A percentile compares a stretch with the other conserved stretches of the same genome.
phyloP scores from a whole-genome alignment of 1,284 basidiomycete species.

The Gomphus bonarii region DNA sequence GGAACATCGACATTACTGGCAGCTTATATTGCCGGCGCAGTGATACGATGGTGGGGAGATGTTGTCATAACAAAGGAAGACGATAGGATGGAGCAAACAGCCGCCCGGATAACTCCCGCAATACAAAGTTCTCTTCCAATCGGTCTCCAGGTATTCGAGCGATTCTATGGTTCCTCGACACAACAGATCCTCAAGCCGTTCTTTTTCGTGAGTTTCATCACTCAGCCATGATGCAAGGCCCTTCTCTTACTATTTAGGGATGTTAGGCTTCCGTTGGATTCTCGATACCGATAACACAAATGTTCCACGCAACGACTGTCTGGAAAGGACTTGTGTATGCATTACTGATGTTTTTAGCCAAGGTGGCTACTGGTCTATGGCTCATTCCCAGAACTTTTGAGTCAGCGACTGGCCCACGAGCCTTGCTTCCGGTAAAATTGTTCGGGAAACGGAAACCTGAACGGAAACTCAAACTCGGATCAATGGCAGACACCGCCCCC shows the following conservation, averaged over 20 bases:
- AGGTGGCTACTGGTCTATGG: constrained; percentile 29
- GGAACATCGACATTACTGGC: constrained; percentile 34
- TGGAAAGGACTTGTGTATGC: constrained; percentile 42
- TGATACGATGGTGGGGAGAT: constrained; percentile 16
- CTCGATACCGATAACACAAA: constrained; percentile 38
- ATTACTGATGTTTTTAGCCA: constrained; percentile 37
- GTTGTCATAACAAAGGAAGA: background rate
- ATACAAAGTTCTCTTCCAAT: background rate
- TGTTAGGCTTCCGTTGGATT: constrained; percentile 35
- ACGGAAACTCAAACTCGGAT: background rate
- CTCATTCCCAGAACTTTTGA: constrained; percentile 12
- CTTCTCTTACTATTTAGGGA: background rate
- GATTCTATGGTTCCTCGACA: constrained; percentile 25
- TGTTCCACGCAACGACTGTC: constrained; percentile 34
- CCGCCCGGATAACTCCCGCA: background rate
- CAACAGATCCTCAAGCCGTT: constrained; percentile 34
- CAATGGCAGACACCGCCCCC: background rate
- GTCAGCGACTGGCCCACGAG: background rate
- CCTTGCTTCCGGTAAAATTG: background rate
- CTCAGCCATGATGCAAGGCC: background rate
- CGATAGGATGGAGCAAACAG: background rate
- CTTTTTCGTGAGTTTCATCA: constrained; percentile 31
- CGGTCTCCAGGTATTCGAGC: constrained; percentile 20
- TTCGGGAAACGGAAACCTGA: background rate
- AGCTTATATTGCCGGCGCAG: constrained; percentile 30